Conservation (phyloP, 257 asterid genomes). For the Capsicum chinense region DNA sequence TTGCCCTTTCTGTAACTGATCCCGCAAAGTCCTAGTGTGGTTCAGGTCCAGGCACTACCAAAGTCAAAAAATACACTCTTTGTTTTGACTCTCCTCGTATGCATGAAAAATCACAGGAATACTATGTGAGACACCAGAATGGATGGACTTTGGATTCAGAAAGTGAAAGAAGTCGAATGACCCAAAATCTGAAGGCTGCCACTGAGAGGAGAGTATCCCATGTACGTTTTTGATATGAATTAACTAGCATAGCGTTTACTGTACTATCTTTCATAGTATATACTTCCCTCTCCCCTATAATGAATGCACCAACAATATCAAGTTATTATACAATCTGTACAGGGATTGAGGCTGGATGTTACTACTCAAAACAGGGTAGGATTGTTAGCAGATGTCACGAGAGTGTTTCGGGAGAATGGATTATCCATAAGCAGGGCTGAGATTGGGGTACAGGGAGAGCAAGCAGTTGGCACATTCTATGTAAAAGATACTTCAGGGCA, state of each 20-base stretch:
- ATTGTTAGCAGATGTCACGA: conserved; percentile 68
- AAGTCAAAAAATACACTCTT: background rate
- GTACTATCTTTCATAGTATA: background rate
- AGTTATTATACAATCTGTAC: conserved; percentile 29
- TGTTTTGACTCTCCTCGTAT: background rate
- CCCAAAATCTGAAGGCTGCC: conserved; percentile 76
- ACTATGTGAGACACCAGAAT: conserved; percentile 61
- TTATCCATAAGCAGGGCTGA: conserved; percentile 74
- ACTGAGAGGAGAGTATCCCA: conserved; percentile 75
- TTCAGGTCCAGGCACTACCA: background rate
- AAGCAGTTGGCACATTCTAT: conserved; percentile 81
- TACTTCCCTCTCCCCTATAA: background rate
- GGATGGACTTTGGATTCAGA: conserved; percentile 59
- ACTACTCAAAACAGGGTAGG: conserved; percentile 64
- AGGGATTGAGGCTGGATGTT: conserved; percentile 74
- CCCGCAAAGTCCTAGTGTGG: background rate
- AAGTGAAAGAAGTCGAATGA: conserved; percentile 55
- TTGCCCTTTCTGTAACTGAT: background rate
- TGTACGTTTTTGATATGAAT: conserved; percentile 43
- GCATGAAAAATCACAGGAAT: conserved; percentile 55
- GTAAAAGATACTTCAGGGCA: conserved; percentile 73
- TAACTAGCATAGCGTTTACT: background rate
- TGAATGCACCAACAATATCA: background rate
- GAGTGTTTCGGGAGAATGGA: conserved; percentile 80
- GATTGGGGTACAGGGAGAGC: conserved; percentile 62